Evolutionary conservation across 228 moss, liverwort and hornwort species (phyloP).

Genomic region (Sphagnum magellanicum): DNA sequence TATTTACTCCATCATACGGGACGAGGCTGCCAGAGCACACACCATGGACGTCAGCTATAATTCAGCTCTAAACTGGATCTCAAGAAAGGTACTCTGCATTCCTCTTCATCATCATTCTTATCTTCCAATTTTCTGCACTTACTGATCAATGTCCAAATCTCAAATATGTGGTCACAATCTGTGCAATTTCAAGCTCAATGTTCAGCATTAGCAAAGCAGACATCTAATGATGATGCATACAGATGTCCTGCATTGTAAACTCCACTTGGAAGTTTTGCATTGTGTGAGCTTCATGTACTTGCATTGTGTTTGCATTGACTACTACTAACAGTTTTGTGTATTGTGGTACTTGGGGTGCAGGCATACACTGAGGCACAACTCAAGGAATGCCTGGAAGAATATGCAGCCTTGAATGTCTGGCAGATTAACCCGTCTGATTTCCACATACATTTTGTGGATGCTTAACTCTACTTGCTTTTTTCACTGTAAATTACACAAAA

Average conservation of each 20-base stretch:
- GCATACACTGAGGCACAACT: constrained; percentile 91
- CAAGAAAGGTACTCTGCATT: constrained; percentile 50
- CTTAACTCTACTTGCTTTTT: constrained; percentile 16
- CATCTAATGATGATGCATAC: too few species aligned
- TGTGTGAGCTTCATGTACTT: neutral
- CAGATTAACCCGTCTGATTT: constrained; percentile 79
- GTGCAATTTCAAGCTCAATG: too few species aligned
- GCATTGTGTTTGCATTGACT: neutral
- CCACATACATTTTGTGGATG: constrained; percentile 88
- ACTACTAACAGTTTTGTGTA: neutral
- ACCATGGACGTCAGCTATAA: constrained; percentile 74
- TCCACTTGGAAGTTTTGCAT: too few species aligned
- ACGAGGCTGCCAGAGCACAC: constrained; percentile 73
- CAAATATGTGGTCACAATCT: too few species aligned
- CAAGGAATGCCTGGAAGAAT: constrained; percentile 91
- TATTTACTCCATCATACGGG: constrained; percentile 92
- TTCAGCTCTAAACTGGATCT: constrained; percentile 83
- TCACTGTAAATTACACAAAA: too few species aligned
- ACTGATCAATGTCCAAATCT: neutral
- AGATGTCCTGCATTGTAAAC: too few species aligned
- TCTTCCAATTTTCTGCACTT: neutral
- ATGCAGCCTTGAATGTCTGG: constrained; percentile 93
- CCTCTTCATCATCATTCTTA: neutral
- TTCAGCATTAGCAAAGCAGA: too few species aligned
- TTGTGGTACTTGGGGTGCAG: constrained; percentile 26